These are phyloP conservation scores for Dentipellis fragilis DNA, from an alignment of 768 basidiomycete genomes.

Conservation along the genomic window DNA sequence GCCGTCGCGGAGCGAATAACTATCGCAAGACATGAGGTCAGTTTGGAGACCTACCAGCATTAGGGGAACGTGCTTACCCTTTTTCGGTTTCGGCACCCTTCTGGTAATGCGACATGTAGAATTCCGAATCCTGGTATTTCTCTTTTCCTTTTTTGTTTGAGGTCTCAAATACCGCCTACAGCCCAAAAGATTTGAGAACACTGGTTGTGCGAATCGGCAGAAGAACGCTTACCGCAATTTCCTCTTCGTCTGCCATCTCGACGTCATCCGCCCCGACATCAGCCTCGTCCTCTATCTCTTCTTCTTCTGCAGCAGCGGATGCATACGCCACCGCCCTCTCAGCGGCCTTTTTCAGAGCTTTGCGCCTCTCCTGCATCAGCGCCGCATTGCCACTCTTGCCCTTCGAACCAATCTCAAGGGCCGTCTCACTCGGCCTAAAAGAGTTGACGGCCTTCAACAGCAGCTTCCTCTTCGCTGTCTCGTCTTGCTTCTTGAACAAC, in stretches of 20 bases:
- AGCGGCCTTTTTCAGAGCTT: conserved; percentile 59
- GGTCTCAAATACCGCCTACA: conserved; percentile 19
- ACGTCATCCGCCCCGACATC: conserved; percentile 22
- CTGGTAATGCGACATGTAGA: conserved; percentile 89
- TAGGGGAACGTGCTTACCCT: conserved; percentile 48
- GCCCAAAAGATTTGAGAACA: conserved; percentile 23
- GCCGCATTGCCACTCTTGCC: conserved; percentile 49
- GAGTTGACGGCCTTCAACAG: conserved; percentile 68
- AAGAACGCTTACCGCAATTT: conserved; percentile 49
- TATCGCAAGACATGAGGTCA: conserved; percentile 19
- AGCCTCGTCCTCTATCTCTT: conserved; percentile 24
- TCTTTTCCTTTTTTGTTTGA: conserved; percentile 26
- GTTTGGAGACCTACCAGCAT: conserved; percentile 1
- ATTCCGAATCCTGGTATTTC: conserved; percentile 68
- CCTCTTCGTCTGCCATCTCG: conserved; percentile 73
- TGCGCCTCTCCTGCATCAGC: conserved; percentile 84
- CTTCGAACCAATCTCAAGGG: conserved; percentile 80
- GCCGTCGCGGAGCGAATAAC: conserved; percentile 85
- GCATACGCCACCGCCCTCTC: conserved; percentile 32
- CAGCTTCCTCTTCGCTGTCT: conserved; percentile 48
- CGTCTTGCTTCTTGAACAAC: conserved; percentile 25
- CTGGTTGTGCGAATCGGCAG: conserved; percentile 51
- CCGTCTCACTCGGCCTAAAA: conserved; percentile 82
- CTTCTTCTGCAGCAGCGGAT: conserved; percentile 22
- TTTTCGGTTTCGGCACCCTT: conserved; percentile 82